Evolutionary conservation across 257 asterid genomes (phyloP), one percentile per base, ranked within the genome.

Genomic region (Henckelia pumila): DNA sequence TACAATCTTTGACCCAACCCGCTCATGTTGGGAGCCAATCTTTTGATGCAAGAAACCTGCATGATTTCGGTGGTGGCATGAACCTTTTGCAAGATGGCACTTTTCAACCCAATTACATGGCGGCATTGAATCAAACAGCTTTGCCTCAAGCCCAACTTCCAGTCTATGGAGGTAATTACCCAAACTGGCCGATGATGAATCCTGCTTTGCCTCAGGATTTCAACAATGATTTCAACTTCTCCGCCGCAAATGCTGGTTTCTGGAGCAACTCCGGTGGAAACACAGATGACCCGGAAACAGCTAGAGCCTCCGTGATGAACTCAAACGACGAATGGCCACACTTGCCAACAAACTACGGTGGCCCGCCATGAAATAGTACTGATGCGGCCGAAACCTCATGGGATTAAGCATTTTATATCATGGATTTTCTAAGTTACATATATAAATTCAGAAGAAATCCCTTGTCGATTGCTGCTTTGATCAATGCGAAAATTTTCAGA

Each of bases 281-380:
- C 29, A 32, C 67, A 64, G 26, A 62, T 11, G 56, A 70, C 37
- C 50, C 53, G 4, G 73, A 73, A 57, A 64, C 19, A 72, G 74
- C 77, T 26, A 53, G 73, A 19, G 14, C 61, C 60, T 61, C 56
- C 11, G 65, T 63, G 49, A 67, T 63, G 49, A 64, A 75, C 19
- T 56, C 71, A 6, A 77, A 66, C 47, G 69, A 75, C 9, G n/a
- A n/a, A n/a, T 75, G 77, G 86, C 75, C 76, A 9, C 56, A 78
- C 49, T 58, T 75, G 19, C 56, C 63, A 24, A 56, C 63, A 24
- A 56, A 8, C 19, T 23, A 67, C 65, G 76, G 67, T 72, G 78
- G 67, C 33, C 35, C 71, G 30, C 44, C 64, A 14, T 78, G 59
- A 67, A 30, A 61, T 33, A 30, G 32, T 33, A 20, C 3, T 2